Evolutionary conservation across 2,329 filamentous ascomycete species (phyloP).

Genomic region (Drechslera avenae): DNA sequence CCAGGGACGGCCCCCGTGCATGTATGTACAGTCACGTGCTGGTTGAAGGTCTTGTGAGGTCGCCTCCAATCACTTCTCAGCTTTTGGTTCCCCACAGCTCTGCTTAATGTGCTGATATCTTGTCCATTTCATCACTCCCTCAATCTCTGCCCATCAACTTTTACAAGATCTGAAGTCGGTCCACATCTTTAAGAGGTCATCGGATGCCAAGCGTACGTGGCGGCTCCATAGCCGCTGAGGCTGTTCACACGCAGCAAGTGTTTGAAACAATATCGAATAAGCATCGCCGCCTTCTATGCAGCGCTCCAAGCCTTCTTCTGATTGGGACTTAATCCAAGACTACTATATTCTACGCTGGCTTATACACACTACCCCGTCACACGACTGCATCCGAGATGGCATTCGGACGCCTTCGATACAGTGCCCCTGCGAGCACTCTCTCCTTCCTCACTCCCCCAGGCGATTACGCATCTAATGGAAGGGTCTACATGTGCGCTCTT

Average conservation of each 20-base stretch:
- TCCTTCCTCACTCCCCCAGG: no score
- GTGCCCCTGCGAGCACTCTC: no score
- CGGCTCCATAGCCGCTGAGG: constrained; percentile 21
- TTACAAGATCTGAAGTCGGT: no score
- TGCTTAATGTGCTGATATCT: no score
- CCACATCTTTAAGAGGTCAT: neutral
- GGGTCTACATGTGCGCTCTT: neutral
- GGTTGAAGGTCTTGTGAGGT: no score
- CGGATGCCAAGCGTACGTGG: constrained; percentile 3
- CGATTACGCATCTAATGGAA: neutral
- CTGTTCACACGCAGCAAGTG: constrained; percentile 12
- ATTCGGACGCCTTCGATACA: neutral
- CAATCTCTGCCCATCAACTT: no score
- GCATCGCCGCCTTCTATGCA: neutral
- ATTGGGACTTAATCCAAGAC: neutral
- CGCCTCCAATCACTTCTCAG: no score
- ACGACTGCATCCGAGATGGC: neutral
- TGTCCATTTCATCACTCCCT: no score
- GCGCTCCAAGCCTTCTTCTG: neutral
- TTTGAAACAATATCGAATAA: constrained; percentile 3
- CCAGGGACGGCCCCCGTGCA: no score
- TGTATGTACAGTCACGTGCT: no score
- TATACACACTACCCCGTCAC: neutral
- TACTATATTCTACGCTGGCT: neutral
- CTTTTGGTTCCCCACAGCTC: no score